These are phyloP conservation scores for Quambalaria eucalypti DNA, from an alignment of 1,284 basidiomycete genomes.

Conservation along the genomic window DNA sequence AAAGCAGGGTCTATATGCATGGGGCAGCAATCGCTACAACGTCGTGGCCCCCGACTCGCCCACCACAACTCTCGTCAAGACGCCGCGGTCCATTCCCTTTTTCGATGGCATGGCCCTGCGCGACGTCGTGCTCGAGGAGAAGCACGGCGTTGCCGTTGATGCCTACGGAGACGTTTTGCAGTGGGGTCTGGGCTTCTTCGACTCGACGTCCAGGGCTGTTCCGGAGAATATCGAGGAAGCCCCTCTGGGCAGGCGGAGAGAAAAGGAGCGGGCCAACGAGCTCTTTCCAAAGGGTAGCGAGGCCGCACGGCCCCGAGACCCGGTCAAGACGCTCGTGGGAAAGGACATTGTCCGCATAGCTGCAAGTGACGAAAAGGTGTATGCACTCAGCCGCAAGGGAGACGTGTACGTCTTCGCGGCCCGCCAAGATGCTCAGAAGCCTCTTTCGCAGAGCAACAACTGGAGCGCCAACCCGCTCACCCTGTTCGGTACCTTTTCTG, in stretches of 20 bases:
- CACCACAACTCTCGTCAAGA: conserved; percentile 18
- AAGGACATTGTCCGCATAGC: conserved; percentile 40
- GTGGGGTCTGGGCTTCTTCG: conserved; percentile 45
- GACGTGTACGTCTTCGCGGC: conserved; percentile 40
- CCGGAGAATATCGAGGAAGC: conserved; percentile 19
- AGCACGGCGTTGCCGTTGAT: conserved; percentile 42
- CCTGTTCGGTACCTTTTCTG: conserved; percentile 22
- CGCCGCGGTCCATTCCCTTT: conserved; percentile 31
- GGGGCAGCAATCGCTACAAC: conserved; percentile 37
- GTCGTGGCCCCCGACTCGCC: conserved; percentile 39
- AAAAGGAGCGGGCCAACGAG: conserved; percentile 20
- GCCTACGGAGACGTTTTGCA: conserved; percentile 59
- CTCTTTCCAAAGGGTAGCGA: conserved; percentile 16
- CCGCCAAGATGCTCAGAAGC: conserved; percentile 17
- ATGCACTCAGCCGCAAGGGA: conserved; percentile 34
- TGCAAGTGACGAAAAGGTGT: conserved; percentile 37
- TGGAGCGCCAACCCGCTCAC: conserved; percentile 25
- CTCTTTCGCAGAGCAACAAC: conserved; percentile 9
- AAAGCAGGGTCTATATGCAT: conserved; percentile 30
- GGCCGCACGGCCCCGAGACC: conserved; percentile 13
- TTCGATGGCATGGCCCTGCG: conserved; percentile 41
- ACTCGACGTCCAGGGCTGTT: conserved; percentile 18
- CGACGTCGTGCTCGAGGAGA: conserved; percentile 35
- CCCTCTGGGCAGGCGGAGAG: conserved; percentile 23
- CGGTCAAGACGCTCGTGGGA: conserved; percentile 34